Base-by-base conservation (phyloP, 371 early-diverging fungal species). In the Apophysomyces trapeziformis region DNA sequence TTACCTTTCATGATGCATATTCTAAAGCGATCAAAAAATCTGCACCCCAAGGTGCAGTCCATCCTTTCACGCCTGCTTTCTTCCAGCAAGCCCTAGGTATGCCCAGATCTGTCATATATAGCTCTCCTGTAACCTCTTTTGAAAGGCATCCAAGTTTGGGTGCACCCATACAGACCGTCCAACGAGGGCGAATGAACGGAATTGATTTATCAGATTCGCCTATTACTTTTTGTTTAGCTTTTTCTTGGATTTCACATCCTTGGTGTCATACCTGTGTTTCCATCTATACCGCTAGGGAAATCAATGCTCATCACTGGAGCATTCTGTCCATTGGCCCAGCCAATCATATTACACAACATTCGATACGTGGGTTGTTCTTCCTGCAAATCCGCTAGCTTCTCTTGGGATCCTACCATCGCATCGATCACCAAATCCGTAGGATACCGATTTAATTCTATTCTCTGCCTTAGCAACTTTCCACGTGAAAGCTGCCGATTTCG, bases 81-180 rank as follows among this genome's bases (percentile, higher is more conserved):
- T 88, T 83, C 85, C 90, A 91, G 37, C 88, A 86, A 11, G 73
- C 61, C 18, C 77, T 68, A 0, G 93, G 92, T 45, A 93, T 85
- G 8, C 93, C 93, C n/a, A 92, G 74, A 70, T 95, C 95, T 0
- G 90, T 89, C 68, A 95, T 63, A 66, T 89, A 91, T 45, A 95
- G 59, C 58, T 90, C 90, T 7, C 93, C 95, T 4, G 87, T 84
- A 2, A 86, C 74, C 16, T 80, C 69, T 11, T 78, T 68, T 0
- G 85, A 83, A 45, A 74, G 65, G 38, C 89, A 87, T 1, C 90
- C 91, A 3, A 80, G 73, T 65, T 87, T 90, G 5, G 93, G 93
- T 0, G 91, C 87, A 9, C 93, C 93, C 14, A 93, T 73, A 58
- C 91, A 89, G 5, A 93, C 68, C 0, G 93, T 93, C 93, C 93